Percentiles rank a stretch among this genome's conserved stretches.
Evolutionary conservation across 352 stramenopile genomes (phyloP).

Genomic region (Elongisporangium anandrum): DNA sequence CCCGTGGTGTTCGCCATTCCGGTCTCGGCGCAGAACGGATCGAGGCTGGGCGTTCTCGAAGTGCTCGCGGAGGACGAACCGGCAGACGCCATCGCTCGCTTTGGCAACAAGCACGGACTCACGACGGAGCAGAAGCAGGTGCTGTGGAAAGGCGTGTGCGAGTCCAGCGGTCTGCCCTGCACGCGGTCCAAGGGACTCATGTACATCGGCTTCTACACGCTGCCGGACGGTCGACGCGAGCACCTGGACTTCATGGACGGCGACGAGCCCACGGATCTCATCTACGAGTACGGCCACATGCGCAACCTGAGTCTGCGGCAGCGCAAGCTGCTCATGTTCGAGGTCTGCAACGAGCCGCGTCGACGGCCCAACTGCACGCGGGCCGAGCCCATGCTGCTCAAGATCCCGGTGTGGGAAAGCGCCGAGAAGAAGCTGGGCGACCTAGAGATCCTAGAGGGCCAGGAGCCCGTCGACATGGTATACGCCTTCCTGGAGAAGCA

Average conservation of each 20-base stretch:
- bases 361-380: conserved; percentile 69
- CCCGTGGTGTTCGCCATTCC: conserved; percentile 57
- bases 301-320: conserved; percentile 64
- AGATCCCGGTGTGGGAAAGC: conserved; percentile 73
- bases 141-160: conserved; percentile 46
- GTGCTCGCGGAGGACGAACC: conserved; percentile 62
- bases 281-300: conserved; percentile 70
- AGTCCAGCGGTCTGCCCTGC: conserved; percentile 46
- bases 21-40: conserved; percentile 54
- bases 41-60: conserved; percentile 54
- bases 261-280: conserved; percentile 66
- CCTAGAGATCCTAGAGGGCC: conserved; percentile 68
- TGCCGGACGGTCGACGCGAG: conserved; percentile 40
- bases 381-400: conserved; percentile 66
- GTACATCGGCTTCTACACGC: conserved; percentile 56
- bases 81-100: conserved; percentile 65
- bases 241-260: conserved; percentile 68
- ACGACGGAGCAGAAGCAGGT: conserved; percentile 48
- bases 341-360: conserved; percentile 65
- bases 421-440: conserved; percentile 65
- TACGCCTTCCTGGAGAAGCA: conserved; percentile 86
- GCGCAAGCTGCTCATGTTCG: conserved; percentile 60
- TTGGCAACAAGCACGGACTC: conserved; percentile 70
- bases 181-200: conserved; percentile 52
- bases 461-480: conserved; percentile 78